phyloP scores from a whole-genome alignment of 441 rosid genomes.

The Populus hybrid region DNA sequence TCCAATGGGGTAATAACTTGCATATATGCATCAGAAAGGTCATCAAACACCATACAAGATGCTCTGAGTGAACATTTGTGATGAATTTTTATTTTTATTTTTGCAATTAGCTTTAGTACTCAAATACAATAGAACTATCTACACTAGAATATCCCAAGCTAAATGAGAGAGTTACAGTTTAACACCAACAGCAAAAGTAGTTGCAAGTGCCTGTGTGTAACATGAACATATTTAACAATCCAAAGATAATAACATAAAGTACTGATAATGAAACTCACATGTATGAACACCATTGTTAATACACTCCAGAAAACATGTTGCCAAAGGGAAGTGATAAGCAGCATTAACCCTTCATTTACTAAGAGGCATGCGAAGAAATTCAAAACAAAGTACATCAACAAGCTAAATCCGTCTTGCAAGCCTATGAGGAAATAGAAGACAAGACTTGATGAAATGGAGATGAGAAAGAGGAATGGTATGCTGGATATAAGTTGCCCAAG shows the following conservation, averaged over 20 bases:
- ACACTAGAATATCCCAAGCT: neutral
- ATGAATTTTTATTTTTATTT: neutral
- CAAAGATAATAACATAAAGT: neutral
- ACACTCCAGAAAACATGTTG: conserved; percentile 78
- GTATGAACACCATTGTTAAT: conserved; percentile 54
- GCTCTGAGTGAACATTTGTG: neutral
- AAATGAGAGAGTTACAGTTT: neutral
- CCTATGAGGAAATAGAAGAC: conserved; percentile 95
- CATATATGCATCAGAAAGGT: neutral
- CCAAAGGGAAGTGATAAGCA: conserved; percentile 65
- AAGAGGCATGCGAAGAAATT: conserved; percentile 90
- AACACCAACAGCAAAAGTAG: neutral
- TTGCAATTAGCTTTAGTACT: neutral
- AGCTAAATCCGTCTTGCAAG: conserved; percentile 80
- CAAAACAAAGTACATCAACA: conserved; percentile 97
- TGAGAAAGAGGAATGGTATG: conserved; percentile 94
- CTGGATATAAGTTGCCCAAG: conserved; percentile 93
- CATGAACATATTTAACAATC: neutral
- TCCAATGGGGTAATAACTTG: neutral
- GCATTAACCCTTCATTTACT: conserved; percentile 89
- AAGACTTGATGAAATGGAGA: conserved; percentile 93
- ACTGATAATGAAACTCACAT: conserved; percentile 48
- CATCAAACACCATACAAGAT: neutral
- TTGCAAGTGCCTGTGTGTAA: neutral
- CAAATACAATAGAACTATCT: neutral